phyloP scores from a whole-genome alignment of 2,329 filamentous ascomycete species.

The Aotearoamyces nothofagi region DNA sequence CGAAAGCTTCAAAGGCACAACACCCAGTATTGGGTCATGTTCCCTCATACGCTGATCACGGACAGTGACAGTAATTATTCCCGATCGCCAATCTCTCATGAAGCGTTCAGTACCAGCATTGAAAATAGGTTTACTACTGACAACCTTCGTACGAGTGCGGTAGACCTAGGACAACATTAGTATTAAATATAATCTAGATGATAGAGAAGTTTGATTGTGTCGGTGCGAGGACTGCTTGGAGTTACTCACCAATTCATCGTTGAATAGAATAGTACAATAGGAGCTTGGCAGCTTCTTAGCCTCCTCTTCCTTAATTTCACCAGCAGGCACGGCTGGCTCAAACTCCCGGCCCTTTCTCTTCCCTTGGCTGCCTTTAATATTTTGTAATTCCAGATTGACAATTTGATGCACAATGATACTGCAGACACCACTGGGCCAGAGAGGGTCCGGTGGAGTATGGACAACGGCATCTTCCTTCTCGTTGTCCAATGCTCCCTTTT shows the following conservation, averaged over 20 bases:
- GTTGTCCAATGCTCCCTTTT: constrained; percentile 64
- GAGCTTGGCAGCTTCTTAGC: constrained; percentile 68
- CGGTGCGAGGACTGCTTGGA: no score
- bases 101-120: constrained; percentile 93
- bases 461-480: constrained; percentile 70
- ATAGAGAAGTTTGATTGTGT: no score
- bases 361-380: constrained; percentile 72
- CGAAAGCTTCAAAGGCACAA: constrained; percentile 75
- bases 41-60: constrained; percentile 80
- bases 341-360: constrained; percentile 76
- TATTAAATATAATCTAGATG: no score
- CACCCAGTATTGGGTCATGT: constrained; percentile 87
- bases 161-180: no score
- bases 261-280: constrained; percentile 85
- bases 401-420: constrained; percentile 86
- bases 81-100: constrained; percentile 81
- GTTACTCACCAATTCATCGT: constrained; percentile 77
- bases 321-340: constrained; percentile 72
- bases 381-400: constrained; percentile 83
- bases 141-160: constrained; percentile 87
- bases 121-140: constrained; percentile 91
- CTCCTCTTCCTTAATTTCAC: constrained; percentile 76
- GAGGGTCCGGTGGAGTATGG: constrained; percentile 84
- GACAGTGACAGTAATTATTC: constrained; percentile 74
- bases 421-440: constrained; percentile 86